Evolutionary conservation across 768 basidiomycete species (phyloP), one percentile per base, ranked within the genome.

Genomic region (Mycena vulgaris): DNA sequence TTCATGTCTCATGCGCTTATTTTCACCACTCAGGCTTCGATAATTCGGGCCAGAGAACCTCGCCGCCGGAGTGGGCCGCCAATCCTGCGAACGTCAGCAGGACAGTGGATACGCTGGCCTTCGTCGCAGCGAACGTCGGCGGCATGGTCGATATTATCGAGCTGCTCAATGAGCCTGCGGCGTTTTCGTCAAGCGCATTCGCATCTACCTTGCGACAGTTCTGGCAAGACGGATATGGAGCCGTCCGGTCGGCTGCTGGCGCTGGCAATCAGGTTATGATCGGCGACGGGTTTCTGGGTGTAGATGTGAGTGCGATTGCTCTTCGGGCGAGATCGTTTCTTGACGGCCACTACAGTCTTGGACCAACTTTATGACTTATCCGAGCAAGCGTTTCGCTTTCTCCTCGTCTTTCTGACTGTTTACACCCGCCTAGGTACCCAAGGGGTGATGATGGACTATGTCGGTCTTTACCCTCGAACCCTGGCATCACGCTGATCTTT

Each of bases 161-260:
- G 77, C 78, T 93, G 60, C 75, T 94, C 70, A 94, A 94, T 73
- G 93, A 94, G 77, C 86, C 89, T 7, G 90, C 88, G 2, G 90
- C 89, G 1, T 93, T 87, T 74, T 70, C 77, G 21, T 82, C 83
- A 9, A 74, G 76, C 53, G 74, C 81, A 7, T 90, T 85, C 80
- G 80, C 84, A 1, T 68, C 75, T 16, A 83, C 81, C 23, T 81
- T 91, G 45, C 78, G 85, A 31, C 82, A 86, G 59, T 94, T 86
- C 77, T 93, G 88, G 85, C 72, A 83, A 48, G 85, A 89, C 74
- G 91, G 88, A 11, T 93, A 94, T 77, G 77, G 80, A 17, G 84
- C 83, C 3, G 89, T 93, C 14, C 82, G 91, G 63, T 76, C 86
- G 25, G 86, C 81, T 1, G 86, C 78, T 1, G 89, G 87, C 3